These are phyloP conservation scores for Cafeteria roenbergensis DNA, from an alignment of 108 stramenopile genomes.

Conservation along the genomic window DNA sequence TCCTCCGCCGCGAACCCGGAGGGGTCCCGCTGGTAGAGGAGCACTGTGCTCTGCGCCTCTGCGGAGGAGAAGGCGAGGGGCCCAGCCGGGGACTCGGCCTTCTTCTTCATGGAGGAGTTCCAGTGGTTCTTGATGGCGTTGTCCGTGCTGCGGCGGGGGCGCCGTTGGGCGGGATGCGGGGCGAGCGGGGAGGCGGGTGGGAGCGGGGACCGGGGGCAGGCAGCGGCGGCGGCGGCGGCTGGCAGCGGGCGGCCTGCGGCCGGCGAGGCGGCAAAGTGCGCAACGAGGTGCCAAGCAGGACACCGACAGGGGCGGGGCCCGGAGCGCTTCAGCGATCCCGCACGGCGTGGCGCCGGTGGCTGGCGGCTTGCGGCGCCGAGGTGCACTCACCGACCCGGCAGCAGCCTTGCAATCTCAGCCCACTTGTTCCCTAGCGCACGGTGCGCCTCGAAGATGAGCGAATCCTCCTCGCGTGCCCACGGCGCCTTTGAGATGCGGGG, in stretches of 20 bases:
- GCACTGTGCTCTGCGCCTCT: too few species aligned
- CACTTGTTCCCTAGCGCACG: constrained; percentile 43
- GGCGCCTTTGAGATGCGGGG: constrained; percentile 56
- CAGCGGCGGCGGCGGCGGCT: neutral
- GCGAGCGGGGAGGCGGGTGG: too few species aligned
- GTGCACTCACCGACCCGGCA: constrained; percentile 29
- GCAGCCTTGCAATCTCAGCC: constrained; percentile 52
- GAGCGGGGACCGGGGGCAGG: too few species aligned
- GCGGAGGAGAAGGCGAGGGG: too few species aligned
- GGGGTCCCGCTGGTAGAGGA: too few species aligned
- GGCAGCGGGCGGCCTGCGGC: constrained; percentile 13
- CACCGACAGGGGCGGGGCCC: too few species aligned
- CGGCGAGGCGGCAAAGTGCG: too few species aligned
- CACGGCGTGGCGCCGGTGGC: neutral
- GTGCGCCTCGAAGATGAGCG: constrained; percentile 22
- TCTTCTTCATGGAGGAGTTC: constrained; percentile 80
- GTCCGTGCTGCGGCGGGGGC: constrained; percentile 71
- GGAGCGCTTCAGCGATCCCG: too few species aligned
- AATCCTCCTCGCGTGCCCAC: constrained; percentile 44
- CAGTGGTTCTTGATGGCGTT: constrained; percentile 94
- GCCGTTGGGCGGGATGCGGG: constrained; percentile 14
- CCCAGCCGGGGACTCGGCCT: constrained; percentile 39
- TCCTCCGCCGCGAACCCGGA: too few species aligned
- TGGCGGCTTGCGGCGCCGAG: neutral
- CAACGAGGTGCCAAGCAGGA: too few species aligned